phyloP scores from a whole-genome alignment of 306 rosid genomes.

The Dryas drummondii region DNA sequence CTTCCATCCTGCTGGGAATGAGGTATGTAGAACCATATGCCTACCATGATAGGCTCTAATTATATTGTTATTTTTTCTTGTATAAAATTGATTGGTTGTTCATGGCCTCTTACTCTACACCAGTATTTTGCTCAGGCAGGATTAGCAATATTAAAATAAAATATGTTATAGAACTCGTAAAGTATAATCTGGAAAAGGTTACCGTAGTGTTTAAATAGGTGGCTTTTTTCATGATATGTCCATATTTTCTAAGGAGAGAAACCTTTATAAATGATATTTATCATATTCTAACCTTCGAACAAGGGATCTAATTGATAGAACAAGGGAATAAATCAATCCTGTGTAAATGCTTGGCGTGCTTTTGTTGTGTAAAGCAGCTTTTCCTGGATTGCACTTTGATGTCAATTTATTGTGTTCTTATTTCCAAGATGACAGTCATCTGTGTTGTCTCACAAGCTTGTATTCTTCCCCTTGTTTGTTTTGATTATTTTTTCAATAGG shows the following conservation, averaged over 20 bases:
- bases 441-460: not conserved
- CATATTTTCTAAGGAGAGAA: not conserved
- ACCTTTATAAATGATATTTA: not conserved
- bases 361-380: too few species aligned
- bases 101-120: too few species aligned
- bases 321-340: too few species aligned
- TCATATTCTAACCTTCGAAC: too few species aligned
- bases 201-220: not conserved
- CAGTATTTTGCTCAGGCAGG: too few species aligned
- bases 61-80: too few species aligned
- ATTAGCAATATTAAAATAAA: too few species aligned
- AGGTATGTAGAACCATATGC: constrained; percentile 51
- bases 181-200: too few species aligned
- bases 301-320: too few species aligned
- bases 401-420: not conserved
- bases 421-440: not conserved
- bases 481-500: constrained; percentile 38
- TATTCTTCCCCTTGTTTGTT: not conserved
- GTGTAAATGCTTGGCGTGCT: not conserved
- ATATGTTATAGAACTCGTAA: too few species aligned
- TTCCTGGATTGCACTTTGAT: not conserved
- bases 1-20: constrained; percentile 98
- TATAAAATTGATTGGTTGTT: not conserved
- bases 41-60: not conserved
- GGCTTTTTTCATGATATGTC: not conserved